Evolutionary conservation across 805 yeast species (phyloP), one percentile per base, ranked within the genome.

Genomic region (Candida berthetii): DNA sequence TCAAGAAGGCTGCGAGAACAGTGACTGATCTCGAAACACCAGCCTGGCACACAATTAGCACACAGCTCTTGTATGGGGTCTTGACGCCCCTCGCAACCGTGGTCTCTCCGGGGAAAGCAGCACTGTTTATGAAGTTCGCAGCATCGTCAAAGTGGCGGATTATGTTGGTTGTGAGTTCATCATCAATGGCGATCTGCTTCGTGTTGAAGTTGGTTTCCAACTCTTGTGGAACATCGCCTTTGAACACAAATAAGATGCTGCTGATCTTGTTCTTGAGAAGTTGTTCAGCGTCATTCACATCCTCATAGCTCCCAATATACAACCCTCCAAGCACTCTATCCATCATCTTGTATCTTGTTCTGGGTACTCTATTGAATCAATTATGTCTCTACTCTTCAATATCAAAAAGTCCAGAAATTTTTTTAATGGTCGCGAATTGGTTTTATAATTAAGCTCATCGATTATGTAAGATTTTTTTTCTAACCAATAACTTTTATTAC

Each of bases 1-100:
- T 91, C 35, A 90, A 76, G 59, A 87, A 96, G 0, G 97, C 95
- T 38, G 86, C 79, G 31, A 82, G 80, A 14, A 89, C 82, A 0
- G 97, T 81, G 0, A 85, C 91, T 5, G 96, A 85, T 48, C 99
- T 71, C 1, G 96, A 88, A 24, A 87, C 86, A 1, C 99, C 99
- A 24, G 96, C 97, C 44, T 91, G 86, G 60, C 95, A 86, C 56
- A 84, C 87, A 10, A 84, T 76, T 44, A 79, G 66, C 1, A 74
- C 65, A n/a, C 69, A 66, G 4, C 74, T 71, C 39, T 60, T 54
- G 40, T 76, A 76, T 44, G 41, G 52, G 56, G 46, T 54, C 45
- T 37, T 52, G 20, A 38, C 66, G 13, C 53, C 53, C 7, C 49
- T 33, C 15, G 47, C 42, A 13, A 56, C 40, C 38, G 61, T 61